Conservation (phyloP, 345 rosid genomes). For the Anacardium occidentale region DNA sequence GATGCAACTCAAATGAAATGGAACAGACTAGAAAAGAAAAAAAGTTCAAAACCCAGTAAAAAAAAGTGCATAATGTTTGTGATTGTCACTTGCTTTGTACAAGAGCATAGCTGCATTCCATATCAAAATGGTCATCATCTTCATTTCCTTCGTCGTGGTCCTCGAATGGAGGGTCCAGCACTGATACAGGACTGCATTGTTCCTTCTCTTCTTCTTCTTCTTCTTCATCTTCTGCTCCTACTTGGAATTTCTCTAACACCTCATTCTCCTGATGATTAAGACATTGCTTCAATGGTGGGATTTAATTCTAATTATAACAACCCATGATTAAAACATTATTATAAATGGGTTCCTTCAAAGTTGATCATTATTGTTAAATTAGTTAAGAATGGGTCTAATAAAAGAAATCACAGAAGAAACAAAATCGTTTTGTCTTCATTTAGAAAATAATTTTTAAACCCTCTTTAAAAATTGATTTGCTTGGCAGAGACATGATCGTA, state of each 20-base stretch:
- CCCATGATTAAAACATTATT: not conserved
- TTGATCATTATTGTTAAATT: not conserved
- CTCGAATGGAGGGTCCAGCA: slow-evolving; percentile 83
- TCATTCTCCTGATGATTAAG: slow-evolving; percentile 33
- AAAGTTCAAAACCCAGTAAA: not conserved
- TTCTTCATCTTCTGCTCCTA: slow-evolving; percentile 8
- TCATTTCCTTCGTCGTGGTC: slow-evolving; percentile 59
- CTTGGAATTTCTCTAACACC: slow-evolving; percentile 36
- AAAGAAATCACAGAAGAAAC: slow-evolving; percentile 31
- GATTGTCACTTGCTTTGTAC: slow-evolving; percentile 94
- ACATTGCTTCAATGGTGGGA: slow-evolving; percentile 8
- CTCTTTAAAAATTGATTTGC: slow-evolving; percentile 36
- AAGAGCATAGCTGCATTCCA: slow-evolving; percentile 57
- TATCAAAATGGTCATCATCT: slow-evolving; percentile 40
- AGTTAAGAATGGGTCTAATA: not conserved
- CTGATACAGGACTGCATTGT: slow-evolving; percentile 90
- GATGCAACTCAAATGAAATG: too few species aligned
- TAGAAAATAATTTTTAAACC: slow-evolving; percentile 26
- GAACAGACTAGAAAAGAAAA: too few species aligned
- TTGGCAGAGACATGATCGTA: slow-evolving; percentile 46
- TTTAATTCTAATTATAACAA: not conserved
- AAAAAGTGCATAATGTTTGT: too few species aligned
- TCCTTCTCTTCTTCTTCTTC: slow-evolving; percentile 70
- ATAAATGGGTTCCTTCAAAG: not conserved
- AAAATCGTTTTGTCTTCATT: slow-evolving; percentile 36